Conservation (phyloP, 257 asterid species). For the Mitragyna speciosa region DNA sequence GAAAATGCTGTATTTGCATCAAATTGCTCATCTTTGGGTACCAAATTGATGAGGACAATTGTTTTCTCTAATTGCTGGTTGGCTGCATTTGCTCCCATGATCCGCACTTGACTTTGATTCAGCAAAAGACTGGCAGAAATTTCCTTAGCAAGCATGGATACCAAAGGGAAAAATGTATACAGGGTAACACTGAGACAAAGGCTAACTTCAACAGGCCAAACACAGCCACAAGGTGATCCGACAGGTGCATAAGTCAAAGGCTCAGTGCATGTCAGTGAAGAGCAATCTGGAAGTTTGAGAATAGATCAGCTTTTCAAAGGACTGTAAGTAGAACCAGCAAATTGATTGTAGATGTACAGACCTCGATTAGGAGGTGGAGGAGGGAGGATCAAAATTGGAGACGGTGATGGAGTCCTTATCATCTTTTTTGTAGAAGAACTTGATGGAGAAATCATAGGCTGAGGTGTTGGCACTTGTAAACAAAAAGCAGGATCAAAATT, state of each 20-base stretch:
- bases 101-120: conserved; percentile 70
- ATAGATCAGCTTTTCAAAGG: not conserved
- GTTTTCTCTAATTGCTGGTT: conserved; percentile 68
- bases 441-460: conserved; percentile 56
- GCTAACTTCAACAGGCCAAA: conserved; percentile 68
- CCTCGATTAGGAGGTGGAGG: conserved; percentile 87
- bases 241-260: conserved; percentile 72
- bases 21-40: conserved; percentile 58
- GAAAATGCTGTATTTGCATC: conserved; percentile 46
- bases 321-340: not conserved
- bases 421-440: conserved; percentile 34
- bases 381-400: conserved; percentile 59
- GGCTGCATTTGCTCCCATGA: conserved; percentile 86
- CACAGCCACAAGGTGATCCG: conserved; percentile 81
- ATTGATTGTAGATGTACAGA: conserved; percentile 9
- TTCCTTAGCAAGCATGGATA: conserved; percentile 63
- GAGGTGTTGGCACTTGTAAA: conserved; percentile 41
- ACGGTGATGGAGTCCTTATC: conserved; percentile 45
- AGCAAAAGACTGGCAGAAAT: conserved; percentile 47
- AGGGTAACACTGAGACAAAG: conserved; percentile 54
- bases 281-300: conserved; percentile 50
- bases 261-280: conserved; percentile 53
- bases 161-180: conserved; percentile 66
- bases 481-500: conserved; percentile 18
- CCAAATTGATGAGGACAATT: conserved; percentile 62